phyloP scores from a whole-genome alignment of 306 rosid species.

The Begonia peltatifolia region DNA sequence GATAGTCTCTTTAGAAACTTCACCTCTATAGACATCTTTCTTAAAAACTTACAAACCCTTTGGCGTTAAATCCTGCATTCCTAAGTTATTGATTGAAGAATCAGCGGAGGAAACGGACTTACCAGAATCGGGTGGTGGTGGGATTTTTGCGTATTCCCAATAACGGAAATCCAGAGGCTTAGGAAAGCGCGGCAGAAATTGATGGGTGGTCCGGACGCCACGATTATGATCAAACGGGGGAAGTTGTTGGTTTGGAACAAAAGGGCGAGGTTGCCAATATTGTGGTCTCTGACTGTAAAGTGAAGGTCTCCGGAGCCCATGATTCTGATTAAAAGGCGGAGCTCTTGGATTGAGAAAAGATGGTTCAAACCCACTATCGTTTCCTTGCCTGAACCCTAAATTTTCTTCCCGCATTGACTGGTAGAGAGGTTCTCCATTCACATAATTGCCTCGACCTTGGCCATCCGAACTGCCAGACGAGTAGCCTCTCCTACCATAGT shows the following conservation, averaged over 20 bases:
- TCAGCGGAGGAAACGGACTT: slow-evolving; percentile 3
- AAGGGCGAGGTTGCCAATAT: slow-evolving; percentile 16
- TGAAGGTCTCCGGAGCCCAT: slow-evolving; percentile 13
- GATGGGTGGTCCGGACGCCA: slow-evolving; percentile 10
- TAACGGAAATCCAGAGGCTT: slow-evolving; percentile 42
- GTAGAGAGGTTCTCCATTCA: slow-evolving; percentile 43
- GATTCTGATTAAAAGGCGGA: slow-evolving; percentile 7
- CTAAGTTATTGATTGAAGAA: not conserved
- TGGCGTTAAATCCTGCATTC: not conserved
- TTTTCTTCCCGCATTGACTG: slow-evolving; percentile 46
- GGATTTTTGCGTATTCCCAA: slow-evolving; percentile 54
- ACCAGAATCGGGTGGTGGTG: slow-evolving; percentile 41
- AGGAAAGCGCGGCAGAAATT: slow-evolving; percentile 15
- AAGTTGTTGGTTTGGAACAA: slow-evolving; percentile 9
- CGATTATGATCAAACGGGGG: slow-evolving; percentile 11
- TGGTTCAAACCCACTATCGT: slow-evolving; percentile 15
- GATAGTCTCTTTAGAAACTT: too few species aligned
- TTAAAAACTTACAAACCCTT: not conserved
- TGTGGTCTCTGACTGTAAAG: slow-evolving; percentile 8
- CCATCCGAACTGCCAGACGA: slow-evolving; percentile 29
- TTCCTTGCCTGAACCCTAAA: slow-evolving; percentile 37
- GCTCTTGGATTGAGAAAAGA: slow-evolving; percentile 14
- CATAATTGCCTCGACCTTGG: slow-evolving; percentile 25
- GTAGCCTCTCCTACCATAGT: slow-evolving; percentile 24
- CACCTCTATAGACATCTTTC: too few species aligned